Evolutionary conservation across 2,329 filamentous ascomycete genomes (phyloP), one percentile per base, ranked within the genome.

Genomic region (Colletotrichum sp.): DNA sequence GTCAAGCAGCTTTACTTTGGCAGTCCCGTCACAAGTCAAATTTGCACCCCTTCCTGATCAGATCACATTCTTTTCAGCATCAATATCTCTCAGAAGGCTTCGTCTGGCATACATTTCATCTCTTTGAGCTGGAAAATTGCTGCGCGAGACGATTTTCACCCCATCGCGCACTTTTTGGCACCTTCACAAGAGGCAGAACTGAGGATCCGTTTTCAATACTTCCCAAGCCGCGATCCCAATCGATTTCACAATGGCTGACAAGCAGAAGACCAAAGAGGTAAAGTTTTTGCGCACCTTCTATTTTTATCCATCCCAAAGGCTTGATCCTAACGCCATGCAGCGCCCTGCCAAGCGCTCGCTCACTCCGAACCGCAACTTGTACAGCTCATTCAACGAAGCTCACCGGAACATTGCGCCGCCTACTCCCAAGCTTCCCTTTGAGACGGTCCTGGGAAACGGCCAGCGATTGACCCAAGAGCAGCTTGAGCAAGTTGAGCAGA

Each of bases 351-450:
- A 77, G 71, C 75, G 77, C 10, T 77, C 70, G 10, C 39, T 78
- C 24, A 78, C 77, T 5, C 77, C 77, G 1, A 78, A 77, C 26
- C 71, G 71, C 18, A 36, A 75, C 26, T 55, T 78, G 6, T 78
- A 77, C 24, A 44, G 34, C 18, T 78, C 77, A 7, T 77, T 77
- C 32, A 63, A 62, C 7, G 77, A 78, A 32, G 77, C 77, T 28
- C 75, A 78, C 34, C 70, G 71, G 24, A 70, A 74, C 26, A 77
- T 78, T 26, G 71, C 75, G 15, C 75, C 60, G 7, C 34, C 39
- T 26, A 70, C 63, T 39, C 68, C 67, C 8, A 77, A 52, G 34
- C 30, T 52, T 15, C 59, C 67, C 5, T 69, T 60, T 2, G 70
- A 77, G 28, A 49, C 64, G 13, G 66, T 67, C 8, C 60, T 75